phyloP scores from a whole-genome alignment of 495 filamentous ascomycete species.

The Patellaria atrata region DNA sequence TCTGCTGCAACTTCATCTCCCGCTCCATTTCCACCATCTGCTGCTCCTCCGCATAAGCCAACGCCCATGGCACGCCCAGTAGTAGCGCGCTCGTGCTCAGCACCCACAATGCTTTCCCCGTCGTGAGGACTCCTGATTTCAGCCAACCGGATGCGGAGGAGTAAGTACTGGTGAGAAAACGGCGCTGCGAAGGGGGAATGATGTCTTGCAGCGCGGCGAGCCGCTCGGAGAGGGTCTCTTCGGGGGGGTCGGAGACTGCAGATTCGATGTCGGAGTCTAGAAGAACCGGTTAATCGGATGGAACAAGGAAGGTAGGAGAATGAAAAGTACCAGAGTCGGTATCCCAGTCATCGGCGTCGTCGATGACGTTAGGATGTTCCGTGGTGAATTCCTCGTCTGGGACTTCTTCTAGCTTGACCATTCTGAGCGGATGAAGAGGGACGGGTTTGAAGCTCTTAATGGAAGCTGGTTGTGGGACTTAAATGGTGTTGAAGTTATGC shows the following conservation, averaged over 20 bases:
- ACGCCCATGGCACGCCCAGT: constrained; percentile 80
- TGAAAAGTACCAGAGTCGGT: constrained; percentile 62
- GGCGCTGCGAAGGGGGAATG: constrained; percentile 68
- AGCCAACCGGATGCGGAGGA: constrained; percentile 42
- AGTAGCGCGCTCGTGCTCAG: constrained; percentile 76
- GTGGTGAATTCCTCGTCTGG: constrained; percentile 83
- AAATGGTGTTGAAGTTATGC: too few relatives aligned
- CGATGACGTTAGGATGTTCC: constrained; percentile 55
- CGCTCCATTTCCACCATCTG: constrained; percentile 91
- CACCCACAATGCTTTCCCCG: constrained; percentile 76
- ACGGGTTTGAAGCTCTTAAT: too few relatives aligned
- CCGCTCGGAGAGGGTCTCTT: constrained; percentile 62
- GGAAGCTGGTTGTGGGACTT: too few relatives aligned
- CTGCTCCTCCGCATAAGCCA: constrained; percentile 91
- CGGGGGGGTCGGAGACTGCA: constrained; percentile 26
- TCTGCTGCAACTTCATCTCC: constrained; percentile 84
- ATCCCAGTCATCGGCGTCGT: constrained; percentile 69
- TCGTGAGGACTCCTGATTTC: constrained; percentile 46
- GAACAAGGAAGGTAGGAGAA: constrained; percentile 2
- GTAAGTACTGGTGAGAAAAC: constrained; percentile 46
- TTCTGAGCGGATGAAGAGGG: too few relatives aligned
- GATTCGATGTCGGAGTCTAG: constrained; percentile 43
- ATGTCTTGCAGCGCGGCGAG: constrained; percentile 81
- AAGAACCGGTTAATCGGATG: not conserved
- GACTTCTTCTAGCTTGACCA: constrained; percentile 95